Evolutionary conservation across 345 rosid species (phyloP), one percentile per base, ranked within the genome.

Genomic region (Dimocarpus longan): DNA sequence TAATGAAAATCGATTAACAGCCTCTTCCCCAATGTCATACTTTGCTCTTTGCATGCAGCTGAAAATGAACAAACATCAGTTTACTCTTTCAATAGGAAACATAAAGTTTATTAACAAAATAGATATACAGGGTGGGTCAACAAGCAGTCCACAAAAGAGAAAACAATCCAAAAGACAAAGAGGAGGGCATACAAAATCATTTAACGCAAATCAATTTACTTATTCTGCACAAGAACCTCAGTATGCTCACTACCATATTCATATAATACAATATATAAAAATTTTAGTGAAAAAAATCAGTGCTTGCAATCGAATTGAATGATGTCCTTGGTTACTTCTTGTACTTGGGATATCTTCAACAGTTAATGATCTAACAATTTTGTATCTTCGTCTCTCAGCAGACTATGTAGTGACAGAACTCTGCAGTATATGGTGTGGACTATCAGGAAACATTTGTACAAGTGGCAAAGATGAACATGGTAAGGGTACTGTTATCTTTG

Each of bases 1-100:
- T 80, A 95, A 84, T 13, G 98, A 90, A 85, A 93, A 93, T 74
- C 99, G 88, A 84, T 90, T 90, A 84, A 93, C 92, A 26, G 98
- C 96, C 86, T 95, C 97, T 88, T 89, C 97, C 75, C 99, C 99
- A 71, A 95, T 88, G 84, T 93, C 98, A 89, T 91, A 95, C 81
- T 91, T 92, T 65, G 97, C 97, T 79, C 93, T 89, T 83, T 93
- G 99, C 98, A 95, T 87, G 82, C 99, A 95, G 71, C 99, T 95
- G 92, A 84, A 64, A 82, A 87, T 59, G 71, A 81, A 70, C 83
- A 37, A 77, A 43, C 32, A 46, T 70, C 68, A 69, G 40, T 64
- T 11, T 73, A 75, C 28, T 67, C 6, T 43, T 46, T 11, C 42
- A 6, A 21, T 57, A 57, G 63, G 63, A 57, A 57, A 57, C 24